Evolutionary conservation across 1,139 yeast species (phyloP), one percentile per base, ranked within the genome.

Genomic region (Kurtzmaniella quercitrusa): DNA sequence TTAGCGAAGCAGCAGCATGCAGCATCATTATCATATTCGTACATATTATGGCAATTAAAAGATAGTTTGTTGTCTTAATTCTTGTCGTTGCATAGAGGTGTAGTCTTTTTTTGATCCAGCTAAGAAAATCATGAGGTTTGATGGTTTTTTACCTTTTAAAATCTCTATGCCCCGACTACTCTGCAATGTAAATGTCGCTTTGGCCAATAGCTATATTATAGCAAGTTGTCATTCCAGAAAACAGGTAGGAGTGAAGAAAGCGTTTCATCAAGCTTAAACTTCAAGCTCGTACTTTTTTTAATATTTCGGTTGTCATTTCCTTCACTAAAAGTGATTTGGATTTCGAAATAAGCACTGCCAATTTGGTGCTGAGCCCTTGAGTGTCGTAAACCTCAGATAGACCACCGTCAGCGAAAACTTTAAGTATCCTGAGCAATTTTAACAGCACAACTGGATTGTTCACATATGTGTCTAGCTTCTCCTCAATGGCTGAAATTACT

Each of bases 361-460:
- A 50, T 38, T 37, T 4, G 50, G 45, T 14, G 15, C 17, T 14
- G 12, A 26, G 12, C 4, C 35, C 18, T 5, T 32, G 5, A 18
- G 18, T 33, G 6, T 33, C 20, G 21, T 33, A 11, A 17, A 12
- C 14, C 5, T 12, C 11, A 5, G 18, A 14, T 6, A 38, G 32
- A 12, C 44, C 42, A 21, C 21, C 26, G 3, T 14, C 33, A 18
- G 39, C 50, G 26, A 67, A 48, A 9, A 47, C 47, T 44, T 60
- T 65, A 40, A 70, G 52, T 3, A 70, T 63, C 42, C 66, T 59
- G 34, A 70, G 55, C 33, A 69, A 53, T 19, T 60, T 58, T 47
- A 70, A 59, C 48, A 66, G 73, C 7, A 67, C 56, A 14, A 69
- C 77, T 0, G 76, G 60, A 33, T 65, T 66, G 49, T 62, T 64